Evolutionary conservation across 306 rosid genomes (phyloP), one percentile per base, ranked within the genome.

Genomic region (Lathyrus tuberosus): DNA sequence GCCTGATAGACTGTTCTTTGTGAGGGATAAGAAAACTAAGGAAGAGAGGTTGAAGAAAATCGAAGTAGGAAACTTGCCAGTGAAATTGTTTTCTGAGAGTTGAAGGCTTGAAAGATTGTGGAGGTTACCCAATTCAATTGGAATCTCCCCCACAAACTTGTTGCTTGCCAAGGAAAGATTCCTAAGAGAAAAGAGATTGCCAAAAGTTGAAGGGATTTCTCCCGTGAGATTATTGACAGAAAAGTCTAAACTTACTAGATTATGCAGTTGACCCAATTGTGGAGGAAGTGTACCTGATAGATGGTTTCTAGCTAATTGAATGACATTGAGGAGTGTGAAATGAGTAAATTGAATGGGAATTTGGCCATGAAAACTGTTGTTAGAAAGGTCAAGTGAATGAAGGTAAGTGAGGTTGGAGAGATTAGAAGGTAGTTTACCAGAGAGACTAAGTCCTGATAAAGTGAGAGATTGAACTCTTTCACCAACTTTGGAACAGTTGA

Each of bases 141-240:
- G 86, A 75, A 82, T 71, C 37, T 78, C 70, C 18, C 81, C 83
- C 7, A 4, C 40, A 2, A 83, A 40, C 0, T 2, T 8, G 71
- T 79, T 83, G 0, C 78, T 75, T 48, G 74, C 79, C 65, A 79
- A 44, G 22, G 9, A 4, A 57, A 82, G 79, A 28, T 33, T 7
- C 4, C 30, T 0, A 8, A 82, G 81, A 15, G 76, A 74, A 11
- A 58, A 18, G 12, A 82, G 72, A 43, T 71, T 71, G 12, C 79
- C 79, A 62, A 82, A 71, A 15, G 80, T 1, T 44, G 58, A 14
- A 63, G 86, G 83, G 62, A 82, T 17, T 68, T 63, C 38, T 9
- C 86, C 86, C 5, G 74, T 71, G 77, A 82, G 70, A 56, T 48
- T 67, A 13, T 79, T 82, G 47, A 31, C 33, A 10, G 81, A 79